Base-by-base conservation (phyloP, 306 rosid species). In the Acacia melanoxylon region DNA sequence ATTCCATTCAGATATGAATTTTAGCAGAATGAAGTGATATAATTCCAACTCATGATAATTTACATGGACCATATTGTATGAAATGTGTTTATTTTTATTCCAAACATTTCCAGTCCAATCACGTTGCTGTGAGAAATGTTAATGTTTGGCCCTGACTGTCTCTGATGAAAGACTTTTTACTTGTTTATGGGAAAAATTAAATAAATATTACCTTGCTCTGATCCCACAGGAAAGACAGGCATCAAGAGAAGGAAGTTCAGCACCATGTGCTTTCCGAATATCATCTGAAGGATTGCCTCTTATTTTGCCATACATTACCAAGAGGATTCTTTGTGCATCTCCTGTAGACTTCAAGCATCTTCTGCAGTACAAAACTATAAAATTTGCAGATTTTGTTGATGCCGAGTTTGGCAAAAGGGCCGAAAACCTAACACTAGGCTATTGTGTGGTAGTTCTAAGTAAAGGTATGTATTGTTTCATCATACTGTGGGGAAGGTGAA, bases 271-370 rank as follows among this genome's bases (percentile, higher is more conserved):
- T 76, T 95, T 95, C 87, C 90, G 98, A 68, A 91, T 95, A 83
- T 85, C 97, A 24, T 91, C 98, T 19, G 98, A 95, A 88, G 98
- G 98, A 78, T 87, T 95, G 88, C 94, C 98, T 16, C 86, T 93
- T 62, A 84, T 93, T 80, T 90, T 93, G 72, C 98, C 98, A 8
- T 88, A 89, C 86, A 58, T 95, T 72, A 88, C 93, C 70, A 95
- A 88, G 85, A 97, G 93, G 86, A 90, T 93, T 62, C 82, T 95
- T 12, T 11, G 56, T 56, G 92, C 94, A 71, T 90, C 93, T 52
- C 90, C 82, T 0, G 85, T 83, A 72, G 98, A 93, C 81, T 91
- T 95, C 89, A 91, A 91, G 90, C 98, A 91, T 86, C 92, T 95
- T 88, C 85, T 95, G 82, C 91, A 91, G 83, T 89, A 93, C 80